phyloP scores from a whole-genome alignment of 2,329 filamentous ascomycete species.

The Cercospora sojina region DNA sequence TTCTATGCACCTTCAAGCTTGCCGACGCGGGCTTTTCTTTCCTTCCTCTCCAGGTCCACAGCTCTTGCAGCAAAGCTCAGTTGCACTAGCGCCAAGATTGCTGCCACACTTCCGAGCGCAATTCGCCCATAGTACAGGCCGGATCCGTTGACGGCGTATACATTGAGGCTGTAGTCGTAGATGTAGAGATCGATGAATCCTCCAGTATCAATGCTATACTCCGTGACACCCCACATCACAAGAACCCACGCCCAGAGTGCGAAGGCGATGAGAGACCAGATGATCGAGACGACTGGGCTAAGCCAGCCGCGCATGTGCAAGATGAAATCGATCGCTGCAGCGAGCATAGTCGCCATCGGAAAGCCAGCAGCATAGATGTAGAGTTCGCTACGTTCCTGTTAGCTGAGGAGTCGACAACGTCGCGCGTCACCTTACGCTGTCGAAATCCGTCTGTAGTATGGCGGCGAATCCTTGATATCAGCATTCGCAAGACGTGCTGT shows the following conservation, averaged over 20 bases:
- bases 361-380: slow-evolving; percentile 11
- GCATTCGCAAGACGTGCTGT: slow-evolving; percentile 1
- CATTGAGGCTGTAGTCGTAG: background rate
- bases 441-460: background rate
- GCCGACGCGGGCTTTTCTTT: background rate
- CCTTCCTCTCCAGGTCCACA: slow-evolving; percentile 3
- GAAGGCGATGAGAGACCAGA: slow-evolving; percentile 10
- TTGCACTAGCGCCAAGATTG: slow-evolving; percentile 1
- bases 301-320: slow-evolving; percentile 3
- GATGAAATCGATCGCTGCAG: slow-evolving; percentile 9
- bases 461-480: background rate
- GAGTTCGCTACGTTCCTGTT: background rate
- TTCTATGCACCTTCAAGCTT: background rate
- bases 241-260: background rate
- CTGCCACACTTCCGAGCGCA: background rate
- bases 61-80: slow-evolving; percentile 8
- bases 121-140: background rate
- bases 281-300: slow-evolving; percentile 5
- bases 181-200: background rate
- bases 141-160: background rate
- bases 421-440: background rate
- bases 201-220: background rate
- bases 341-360: slow-evolving; percentile 11
- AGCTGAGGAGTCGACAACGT: background rate
- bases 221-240: slow-evolving; percentile 3